Evolutionary conservation across 179 eudicot species (phyloP).

Genomic region (Spinacia oleracea): DNA sequence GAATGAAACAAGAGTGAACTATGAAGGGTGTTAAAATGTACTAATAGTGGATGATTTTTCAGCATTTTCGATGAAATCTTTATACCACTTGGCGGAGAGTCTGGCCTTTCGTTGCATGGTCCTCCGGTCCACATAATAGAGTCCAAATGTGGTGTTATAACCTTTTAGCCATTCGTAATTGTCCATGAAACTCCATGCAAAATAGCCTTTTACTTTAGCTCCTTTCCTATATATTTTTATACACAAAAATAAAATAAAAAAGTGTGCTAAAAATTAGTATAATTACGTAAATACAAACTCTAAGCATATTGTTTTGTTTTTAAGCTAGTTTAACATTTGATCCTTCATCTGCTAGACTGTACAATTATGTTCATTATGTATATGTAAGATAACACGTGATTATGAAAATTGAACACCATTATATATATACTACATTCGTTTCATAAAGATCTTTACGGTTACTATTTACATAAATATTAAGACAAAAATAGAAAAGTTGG

Average conservation of each 20-base stretch:
- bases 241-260: no score
- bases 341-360: no score
- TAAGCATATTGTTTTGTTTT: neutral
- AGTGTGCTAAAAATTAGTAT: neutral
- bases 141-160: slow-evolving; percentile 44
- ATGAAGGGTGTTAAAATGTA: neutral
- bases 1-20: neutral
- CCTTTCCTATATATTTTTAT: slow-evolving; percentile 44
- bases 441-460: no score
- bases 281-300: no score
- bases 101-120: slow-evolving; percentile 53
- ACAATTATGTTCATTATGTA: no score
- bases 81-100: slow-evolving; percentile 61
- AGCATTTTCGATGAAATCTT: slow-evolving; percentile 34
- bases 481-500: no score
- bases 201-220: slow-evolving; percentile 69
- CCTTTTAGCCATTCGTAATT: slow-evolving; percentile 59
- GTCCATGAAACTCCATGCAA: slow-evolving; percentile 68
- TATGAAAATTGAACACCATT: no score
- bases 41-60: neutral
- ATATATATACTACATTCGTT: no score
- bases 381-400: no score
- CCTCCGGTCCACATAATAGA: slow-evolving; percentile 50
- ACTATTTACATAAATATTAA: no score
- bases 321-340: no score